Conservation (phyloP, 305 asterid species). For the Andrographis paniculata region DNA sequence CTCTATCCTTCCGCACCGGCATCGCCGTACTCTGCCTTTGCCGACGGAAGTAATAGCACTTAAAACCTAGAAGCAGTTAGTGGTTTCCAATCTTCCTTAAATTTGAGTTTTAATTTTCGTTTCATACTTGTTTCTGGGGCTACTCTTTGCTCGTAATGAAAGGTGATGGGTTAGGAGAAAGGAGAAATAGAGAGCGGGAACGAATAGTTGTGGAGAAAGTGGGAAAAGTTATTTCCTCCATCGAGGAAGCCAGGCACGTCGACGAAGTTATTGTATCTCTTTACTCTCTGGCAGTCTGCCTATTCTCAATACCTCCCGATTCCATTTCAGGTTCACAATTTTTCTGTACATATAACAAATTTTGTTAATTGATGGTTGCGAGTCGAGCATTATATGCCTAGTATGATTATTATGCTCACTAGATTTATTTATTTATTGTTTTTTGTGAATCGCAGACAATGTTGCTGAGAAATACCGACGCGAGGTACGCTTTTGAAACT, state of each 20-base stretch:
- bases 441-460: slow-evolving; percentile 35
- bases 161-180: slow-evolving; percentile 17
- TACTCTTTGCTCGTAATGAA: slow-evolving; percentile 6
- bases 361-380: neutral
- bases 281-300: slow-evolving; percentile 60
- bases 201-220: slow-evolving; percentile 47
- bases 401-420: neutral
- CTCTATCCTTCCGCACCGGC: neutral
- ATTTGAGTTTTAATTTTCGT: neutral
- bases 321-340: slow-evolving; percentile 40
- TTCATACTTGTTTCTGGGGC: too few species aligned
- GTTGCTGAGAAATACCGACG: slow-evolving; percentile 45
- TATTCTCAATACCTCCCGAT: slow-evolving; percentile 44
- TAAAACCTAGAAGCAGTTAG: neutral
- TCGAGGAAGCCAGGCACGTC: slow-evolving; percentile 47
- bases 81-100: too few species aligned
- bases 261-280: slow-evolving; percentile 68
- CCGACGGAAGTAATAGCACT: neutral
- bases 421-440: neutral
- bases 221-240: slow-evolving; percentile 38
- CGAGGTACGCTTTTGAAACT: slow-evolving; percentile 30
- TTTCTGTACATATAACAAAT: neutral
- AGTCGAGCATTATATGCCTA: neutral
- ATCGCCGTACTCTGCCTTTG: too few species aligned
- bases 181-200: slow-evolving; percentile 32